Evolutionary conservation across 495 filamentous ascomycete genomes (phyloP), one percentile per base, ranked within the genome.

Genomic region (Talaromyces proteolyticus): DNA sequence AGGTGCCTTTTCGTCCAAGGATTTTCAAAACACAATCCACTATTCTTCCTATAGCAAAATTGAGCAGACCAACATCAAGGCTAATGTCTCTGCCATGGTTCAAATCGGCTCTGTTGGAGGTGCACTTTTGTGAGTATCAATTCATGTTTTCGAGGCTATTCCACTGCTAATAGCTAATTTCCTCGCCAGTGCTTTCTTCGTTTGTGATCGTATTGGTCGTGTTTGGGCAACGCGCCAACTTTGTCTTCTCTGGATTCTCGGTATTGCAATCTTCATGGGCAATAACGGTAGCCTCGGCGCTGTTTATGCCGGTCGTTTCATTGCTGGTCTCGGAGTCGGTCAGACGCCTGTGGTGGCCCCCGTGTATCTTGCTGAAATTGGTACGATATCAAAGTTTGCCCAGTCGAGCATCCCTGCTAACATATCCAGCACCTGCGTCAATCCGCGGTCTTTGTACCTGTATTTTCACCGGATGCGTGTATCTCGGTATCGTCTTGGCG

Each of bases 81-180:
- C 72, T 29, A 87, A 87, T 64, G 80, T 88, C 20, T 81, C 84
- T 1, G 69, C 83, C 12, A 88, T 88, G 84, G 84, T 87, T 1
- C 84, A 87, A 55, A 79, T 87, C 47, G 84, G 84, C 7, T 80
- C 75, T 19, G 79, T 88, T 8, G 79, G 68, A 4, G 84, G 84
- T 14, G 82, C 81, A 25, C 68, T 85, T 7, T 71, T 86, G 70
- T 78, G 57, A 52, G 73, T 69, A 6, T 12, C 8, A 8, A 29
- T 2, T 20, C 36, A 22, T 16, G 44, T 6, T 5, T 37, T 29
- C 6, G 8, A 42, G n/a, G n/a, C n/a, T 26, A 36, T 21, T 11
- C 36, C 41, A 23, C 52, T 12, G 25, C 39, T 37, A 8, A 50
- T 42, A n/a, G 40, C 1, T 42, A 17, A 14, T 50, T 3, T 16